Percentiles rank a stretch among this genome's conserved stretches.
Evolutionary conservation across 129 eudicot genomes (phyloP).

Genomic region (Flaveria linearis): DNA sequence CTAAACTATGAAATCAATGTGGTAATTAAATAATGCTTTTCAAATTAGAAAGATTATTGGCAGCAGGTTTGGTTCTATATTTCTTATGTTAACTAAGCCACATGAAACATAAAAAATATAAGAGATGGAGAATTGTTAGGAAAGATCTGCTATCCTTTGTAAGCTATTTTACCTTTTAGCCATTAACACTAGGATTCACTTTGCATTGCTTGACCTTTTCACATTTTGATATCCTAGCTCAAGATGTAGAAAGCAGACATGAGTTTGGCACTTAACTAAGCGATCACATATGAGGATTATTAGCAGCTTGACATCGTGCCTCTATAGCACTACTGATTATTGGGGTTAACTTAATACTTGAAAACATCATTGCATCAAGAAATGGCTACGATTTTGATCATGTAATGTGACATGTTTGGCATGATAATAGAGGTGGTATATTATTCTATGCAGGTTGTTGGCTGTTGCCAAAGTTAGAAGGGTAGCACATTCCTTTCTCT

Average conservation of each 20-base stretch:
- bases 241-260: slow-evolving; percentile 9
- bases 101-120: neutral
- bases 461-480: slow-evolving; percentile 45
- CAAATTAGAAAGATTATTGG: neutral
- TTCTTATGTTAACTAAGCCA: neutral
- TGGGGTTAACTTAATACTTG: neutral
- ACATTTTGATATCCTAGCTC: neutral
- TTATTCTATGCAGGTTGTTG: slow-evolving; percentile 52
- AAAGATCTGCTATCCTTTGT: neutral
- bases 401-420: neutral
- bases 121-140: neutral
- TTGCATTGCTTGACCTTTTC: neutral
- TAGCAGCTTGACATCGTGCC: neutral
- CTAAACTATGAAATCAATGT: neutral
- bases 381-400: slow-evolving; percentile 16
- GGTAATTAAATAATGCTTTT: slow-evolving; percentile 17
- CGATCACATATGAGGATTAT: neutral
- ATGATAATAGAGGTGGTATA: slow-evolving; percentile 18
- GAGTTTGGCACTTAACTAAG: neutral
- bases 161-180: neutral
- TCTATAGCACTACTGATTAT: neutral
- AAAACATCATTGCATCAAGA: slow-evolving; percentile 15
- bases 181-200: neutral
- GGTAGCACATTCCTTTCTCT: slow-evolving; percentile 47
- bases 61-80: neutral